Conservation (phyloP, 2,329 filamentous ascomycete genomes). For the Alternaria consortialis region DNA sequence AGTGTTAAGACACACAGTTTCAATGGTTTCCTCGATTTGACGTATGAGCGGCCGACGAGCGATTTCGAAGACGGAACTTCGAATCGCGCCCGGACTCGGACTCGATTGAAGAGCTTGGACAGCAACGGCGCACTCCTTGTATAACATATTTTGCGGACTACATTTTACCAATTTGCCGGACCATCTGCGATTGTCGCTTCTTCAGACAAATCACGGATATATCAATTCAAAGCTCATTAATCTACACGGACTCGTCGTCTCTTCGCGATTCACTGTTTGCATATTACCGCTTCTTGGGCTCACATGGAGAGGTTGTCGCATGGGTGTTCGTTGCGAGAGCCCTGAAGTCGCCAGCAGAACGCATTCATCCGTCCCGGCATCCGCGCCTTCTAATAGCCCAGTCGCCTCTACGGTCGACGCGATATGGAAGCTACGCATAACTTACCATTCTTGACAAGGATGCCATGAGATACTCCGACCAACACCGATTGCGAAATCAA, state of each 20-base stretch:
- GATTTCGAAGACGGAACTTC: constrained; percentile 13
- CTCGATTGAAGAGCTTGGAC: constrained; percentile 22
- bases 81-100: constrained; percentile 11
- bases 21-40: constrained; percentile 13
- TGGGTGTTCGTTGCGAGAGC: neutral
- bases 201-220: constrained; percentile 35
- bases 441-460: neutral
- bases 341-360: neutral
- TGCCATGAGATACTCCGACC: neutral
- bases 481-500: neutral
- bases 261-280: constrained; percentile 8
- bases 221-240: constrained; percentile 33
- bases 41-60: constrained; percentile 11
- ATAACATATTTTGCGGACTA: constrained; percentile 37
- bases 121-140: constrained; percentile 29
- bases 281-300: neutral
- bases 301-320: neutral
- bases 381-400: neutral
- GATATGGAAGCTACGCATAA: neutral
- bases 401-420: neutral
- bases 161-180: constrained; percentile 34
- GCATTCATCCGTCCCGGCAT: neutral
- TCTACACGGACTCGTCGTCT: constrained; percentile 12
- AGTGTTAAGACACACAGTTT: constrained; percentile 8
- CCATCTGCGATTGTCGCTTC: constrained; percentile 26